Evolutionary conservation across 1,284 basidiomycete genomes (phyloP).

Genomic region (Sanghuangporus weigelae): DNA sequence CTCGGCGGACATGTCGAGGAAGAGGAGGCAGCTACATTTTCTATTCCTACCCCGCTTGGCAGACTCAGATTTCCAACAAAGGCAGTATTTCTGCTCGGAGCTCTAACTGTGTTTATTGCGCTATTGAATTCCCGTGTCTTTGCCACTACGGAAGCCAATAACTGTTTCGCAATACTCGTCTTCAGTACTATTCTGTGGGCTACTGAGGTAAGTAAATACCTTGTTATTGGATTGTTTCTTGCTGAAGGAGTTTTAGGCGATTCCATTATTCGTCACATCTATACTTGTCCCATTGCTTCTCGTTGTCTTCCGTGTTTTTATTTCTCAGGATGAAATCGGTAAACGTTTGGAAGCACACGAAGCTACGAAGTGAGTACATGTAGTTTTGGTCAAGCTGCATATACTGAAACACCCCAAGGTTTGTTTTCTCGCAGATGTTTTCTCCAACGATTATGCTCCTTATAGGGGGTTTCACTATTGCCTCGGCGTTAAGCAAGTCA

Average conservation of each 20-base stretch:
- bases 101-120: constrained; percentile 51
- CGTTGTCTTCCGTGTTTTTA: constrained; percentile 83
- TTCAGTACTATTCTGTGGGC: constrained; percentile 97
- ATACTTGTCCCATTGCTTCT: constrained; percentile 85
- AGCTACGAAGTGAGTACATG: constrained; percentile 71
- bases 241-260: constrained; percentile 55
- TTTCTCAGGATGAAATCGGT: constrained; percentile 53
- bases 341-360: constrained; percentile 57
- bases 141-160: constrained; percentile 75
- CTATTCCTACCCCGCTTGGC: constrained; percentile 58
- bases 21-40: constrained; percentile 45
- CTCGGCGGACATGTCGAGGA: constrained; percentile 49
- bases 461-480: constrained; percentile 97
- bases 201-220: constrained; percentile 66
- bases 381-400: constrained; percentile 1
- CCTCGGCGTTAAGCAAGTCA: constrained; percentile 95
- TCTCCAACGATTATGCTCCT: constrained; percentile 95
- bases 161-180: constrained; percentile 86
- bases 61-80: constrained; percentile 60
- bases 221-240: neutral
- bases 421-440: constrained; percentile 76
- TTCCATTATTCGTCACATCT: constrained; percentile 95
- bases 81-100: constrained; percentile 52
- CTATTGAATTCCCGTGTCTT: constrained; percentile 62
- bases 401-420: constrained; percentile 37